Percentiles rank a stretch among this genome's conserved stretches.
Conservation (phyloP, 2,329 filamentous ascomycete genomes). For the Orbilia javanica region DNA sequence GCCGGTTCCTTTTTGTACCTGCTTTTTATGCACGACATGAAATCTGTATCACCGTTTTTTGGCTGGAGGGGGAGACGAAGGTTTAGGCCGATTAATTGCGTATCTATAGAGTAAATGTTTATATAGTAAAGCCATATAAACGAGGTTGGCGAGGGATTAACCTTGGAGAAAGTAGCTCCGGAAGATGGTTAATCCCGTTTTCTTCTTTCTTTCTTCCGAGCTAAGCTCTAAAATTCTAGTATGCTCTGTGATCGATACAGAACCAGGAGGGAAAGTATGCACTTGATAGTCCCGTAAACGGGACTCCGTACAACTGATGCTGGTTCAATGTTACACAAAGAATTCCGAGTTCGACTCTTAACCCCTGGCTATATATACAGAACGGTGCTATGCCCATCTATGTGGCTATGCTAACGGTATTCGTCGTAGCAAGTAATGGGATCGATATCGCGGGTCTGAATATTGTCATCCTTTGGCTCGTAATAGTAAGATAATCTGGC, state of each 20-base stretch:
- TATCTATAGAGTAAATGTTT: background rate
- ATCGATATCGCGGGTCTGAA: background rate
- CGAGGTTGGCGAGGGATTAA: constrained; percentile 2
- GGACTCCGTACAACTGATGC: background rate
- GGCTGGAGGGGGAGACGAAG: background rate
- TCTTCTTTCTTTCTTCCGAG: background rate
- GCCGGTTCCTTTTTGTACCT: constrained; percentile 18
- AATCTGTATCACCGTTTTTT: constrained; percentile 9
- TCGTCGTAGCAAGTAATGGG: background rate
- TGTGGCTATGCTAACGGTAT: background rate
- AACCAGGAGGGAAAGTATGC: background rate
- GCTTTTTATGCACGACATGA: constrained; percentile 21
- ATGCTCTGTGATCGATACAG: background rate
- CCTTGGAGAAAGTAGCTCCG: constrained; percentile 6
- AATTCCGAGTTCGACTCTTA: background rate
- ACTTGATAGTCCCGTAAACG: background rate
- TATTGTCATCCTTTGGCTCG: background rate
- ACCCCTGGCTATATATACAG: background rate
- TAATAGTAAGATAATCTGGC: too few species aligned
- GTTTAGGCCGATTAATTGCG: background rate
- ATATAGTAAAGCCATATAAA: too few species aligned
- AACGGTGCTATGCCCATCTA: background rate
- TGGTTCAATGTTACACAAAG: background rate
- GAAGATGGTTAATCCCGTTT: background rate
- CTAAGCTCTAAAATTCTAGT: too few species aligned